Evolutionary conservation across 305 asterid genomes (phyloP), one percentile per base, ranked within the genome.

Genomic region (Ilex paraguariensis): DNA sequence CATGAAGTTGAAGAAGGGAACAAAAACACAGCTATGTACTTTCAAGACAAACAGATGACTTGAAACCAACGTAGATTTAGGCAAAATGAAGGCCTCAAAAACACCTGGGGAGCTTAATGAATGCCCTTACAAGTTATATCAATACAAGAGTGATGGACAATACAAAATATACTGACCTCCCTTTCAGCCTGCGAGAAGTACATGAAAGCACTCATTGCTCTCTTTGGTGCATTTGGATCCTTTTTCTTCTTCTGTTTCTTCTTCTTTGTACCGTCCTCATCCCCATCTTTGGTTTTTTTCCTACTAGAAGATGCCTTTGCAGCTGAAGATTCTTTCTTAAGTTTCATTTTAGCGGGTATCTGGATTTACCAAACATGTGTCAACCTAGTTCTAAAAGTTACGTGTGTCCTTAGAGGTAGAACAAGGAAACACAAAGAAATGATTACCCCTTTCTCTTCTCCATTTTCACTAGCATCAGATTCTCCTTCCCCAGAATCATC

Each of bases 211-310:
- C 82, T 88, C 28, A 83, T 70, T 72, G 95, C 89, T 73, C 88
- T 84, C 76, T 90, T 93, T 39, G 97, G 97, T 51, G 98, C 96
- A 73, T 87, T 93, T 46, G 99, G 96, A 74, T 90, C 97, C 82
- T 85, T 93, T 68, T 93, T 90, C 93, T 83, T 87, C 82, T 90
- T 93, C 49, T 61, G 91, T 67, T 83, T 90, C 84, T 82, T 94
- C 88, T 82, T 90, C 82, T 86, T 88, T 11, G 67, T 61, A 70
- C 83, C 86, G 51, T 85, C 97, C 8, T 83, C 93, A 7, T 86
- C 91, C 10, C 77, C 86, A 59, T 81, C 91, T 71, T 83, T 83
- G 11, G 82, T 45, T 58, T 83, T 91, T 67, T 84, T 87, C 66
- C 84, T 81, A 72, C 87, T 90, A 15, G 82, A 46, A 57, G 91